phyloP scores from a whole-genome alignment of 805 yeast genomes.

The Wickerhamiella slavikovae region DNA sequence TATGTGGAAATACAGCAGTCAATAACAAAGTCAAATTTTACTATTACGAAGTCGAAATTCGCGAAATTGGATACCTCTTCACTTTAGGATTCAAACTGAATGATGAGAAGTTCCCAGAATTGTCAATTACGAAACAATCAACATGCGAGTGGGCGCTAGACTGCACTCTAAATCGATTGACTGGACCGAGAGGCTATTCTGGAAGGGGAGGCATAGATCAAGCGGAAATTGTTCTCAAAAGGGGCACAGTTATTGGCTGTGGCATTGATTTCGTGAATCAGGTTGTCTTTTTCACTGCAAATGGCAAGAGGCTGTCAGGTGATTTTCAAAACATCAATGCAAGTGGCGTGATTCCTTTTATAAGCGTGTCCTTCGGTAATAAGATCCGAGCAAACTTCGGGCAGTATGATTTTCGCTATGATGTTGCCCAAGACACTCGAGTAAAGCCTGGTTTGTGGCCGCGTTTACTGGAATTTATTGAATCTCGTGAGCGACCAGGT shows the following conservation, averaged over 20 bases:
- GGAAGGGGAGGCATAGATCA: slow-evolving; percentile 23
- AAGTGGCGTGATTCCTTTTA: slow-evolving; percentile 26
- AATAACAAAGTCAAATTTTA: no score
- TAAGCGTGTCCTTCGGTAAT: slow-evolving; percentile 26
- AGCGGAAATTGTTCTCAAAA: no score
- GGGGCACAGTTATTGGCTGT: slow-evolving; percentile 64
- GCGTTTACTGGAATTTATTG: no score
- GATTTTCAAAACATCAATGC: slow-evolving; percentile 28
- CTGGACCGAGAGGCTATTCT: slow-evolving; percentile 21
- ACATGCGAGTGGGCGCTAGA: slow-evolving; percentile 30
- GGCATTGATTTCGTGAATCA: slow-evolving; percentile 53
- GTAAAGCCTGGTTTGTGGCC: no score
- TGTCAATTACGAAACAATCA: slow-evolving; percentile 29
- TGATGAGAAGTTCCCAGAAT: slow-evolving; percentile 15
- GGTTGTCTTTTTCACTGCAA: slow-evolving; percentile 56
- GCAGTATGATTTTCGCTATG: slow-evolving; percentile 31
- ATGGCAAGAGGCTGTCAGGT: slow-evolving; percentile 44
- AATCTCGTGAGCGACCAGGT: slow-evolving; percentile 15
- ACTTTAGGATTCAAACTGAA: slow-evolving; percentile 28
- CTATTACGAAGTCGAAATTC: slow-evolving; percentile 29
- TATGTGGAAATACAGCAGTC: no score
- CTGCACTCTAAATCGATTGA: slow-evolving; percentile 29
- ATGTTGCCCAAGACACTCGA: slow-evolving; percentile 33
- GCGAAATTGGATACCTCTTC: slow-evolving; percentile 19
- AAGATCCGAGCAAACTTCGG: slow-evolving; percentile 32